Percentiles rank a stretch among this genome's conserved stretches.
These are phyloP conservation scores for Panellus pusillus DNA, from an alignment of 768 basidiomycete genomes.

Conservation along the genomic window DNA sequence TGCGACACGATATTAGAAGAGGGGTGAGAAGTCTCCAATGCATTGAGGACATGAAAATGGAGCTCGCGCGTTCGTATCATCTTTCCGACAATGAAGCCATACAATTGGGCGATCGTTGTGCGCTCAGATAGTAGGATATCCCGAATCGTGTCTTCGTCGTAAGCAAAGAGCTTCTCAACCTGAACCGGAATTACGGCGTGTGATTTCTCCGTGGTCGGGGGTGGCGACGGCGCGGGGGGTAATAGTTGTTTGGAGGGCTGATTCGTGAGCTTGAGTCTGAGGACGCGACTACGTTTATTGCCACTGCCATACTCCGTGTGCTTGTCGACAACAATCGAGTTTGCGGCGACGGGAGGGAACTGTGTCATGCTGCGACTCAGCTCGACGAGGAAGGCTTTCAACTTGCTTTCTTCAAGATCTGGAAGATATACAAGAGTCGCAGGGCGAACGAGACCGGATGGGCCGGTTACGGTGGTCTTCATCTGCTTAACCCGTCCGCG, in stretches of 20 bases:
- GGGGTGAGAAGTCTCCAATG: constrained; percentile 40
- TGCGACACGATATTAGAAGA: constrained; percentile 51
- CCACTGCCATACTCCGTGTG: constrained; percentile 60
- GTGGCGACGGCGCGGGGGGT: constrained; percentile 34
- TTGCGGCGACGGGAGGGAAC: constrained; percentile 31
- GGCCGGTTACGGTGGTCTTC: constrained; percentile 59
- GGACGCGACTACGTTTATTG: constrained; percentile 31
- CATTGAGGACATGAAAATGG: constrained; percentile 53
- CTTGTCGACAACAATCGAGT: constrained; percentile 50
- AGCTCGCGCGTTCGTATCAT: constrained; percentile 62
- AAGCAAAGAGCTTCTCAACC: constrained; percentile 52
- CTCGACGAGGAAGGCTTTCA: constrained; percentile 60
- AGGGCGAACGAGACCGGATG: constrained; percentile 58
- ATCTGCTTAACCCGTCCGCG: constrained; percentile 70
- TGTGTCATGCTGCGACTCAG: constrained; percentile 40
- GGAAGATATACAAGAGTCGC: constrained; percentile 69
- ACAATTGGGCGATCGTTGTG: constrained; percentile 67
- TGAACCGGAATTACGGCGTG: constrained; percentile 44
- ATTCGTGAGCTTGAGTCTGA: constrained; percentile 25
- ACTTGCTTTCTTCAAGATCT: constrained; percentile 46
- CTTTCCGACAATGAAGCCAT: constrained; percentile 74
- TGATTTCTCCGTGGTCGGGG: constrained; percentile 41
- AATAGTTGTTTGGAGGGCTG: constrained; percentile 45
- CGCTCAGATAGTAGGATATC: constrained; percentile 69
- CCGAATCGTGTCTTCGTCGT: constrained; percentile 54